Base-by-base conservation (phyloP, 495 filamentous ascomycete genomes). In the Talaromyces proteolyticus region DNA sequence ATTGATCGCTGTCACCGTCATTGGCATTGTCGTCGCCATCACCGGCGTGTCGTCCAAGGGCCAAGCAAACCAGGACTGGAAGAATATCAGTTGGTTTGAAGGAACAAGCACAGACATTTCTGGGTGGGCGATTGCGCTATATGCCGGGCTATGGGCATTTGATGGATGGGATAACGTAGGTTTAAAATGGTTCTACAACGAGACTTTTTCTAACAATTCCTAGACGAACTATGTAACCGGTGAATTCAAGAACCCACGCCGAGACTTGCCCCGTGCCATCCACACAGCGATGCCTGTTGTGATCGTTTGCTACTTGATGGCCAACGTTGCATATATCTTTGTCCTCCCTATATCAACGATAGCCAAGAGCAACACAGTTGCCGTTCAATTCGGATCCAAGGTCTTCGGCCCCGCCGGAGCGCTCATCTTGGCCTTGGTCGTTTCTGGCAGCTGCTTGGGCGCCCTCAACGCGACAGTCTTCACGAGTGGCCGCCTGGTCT, bases 151-250 rank as follows among this genome's bases (percentile, higher is more conserved):
- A 2, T 98, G 93, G 93, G 93, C 93, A 2, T 98, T 92, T 68
- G 93, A 98, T 60, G 93, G 93, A 17, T 98, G 93, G 93, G 93
- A 98, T 62, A 98, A 98, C 66, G 91, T 93, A 67, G 71, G 87
- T 74, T 49, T n/a, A 17, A n/a, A 36, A 29, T 45, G 36, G 19
- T 43, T 39, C 11, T 42, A 18, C 10, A 23, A 17, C 1, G 12
- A 16, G 14, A 25, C 3, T 14, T 22, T 18, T 10, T 40, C 47
- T 49, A 21, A 49, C 36, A 17, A 18, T 41, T 36, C 10, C 23
- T 56, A 95, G 89, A 92, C 92, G 51, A 98, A 96, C 68, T 97
- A 95, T 62, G 93, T 98, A 11, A 87, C 91, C 0, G 93, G 90
- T 54, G 93, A 98, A 69, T 96, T 98, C 74, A 86, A 89, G 57